phyloP scores from a whole-genome alignment of 352 stramenopile species.

The Globisporangium paddicum region DNA sequence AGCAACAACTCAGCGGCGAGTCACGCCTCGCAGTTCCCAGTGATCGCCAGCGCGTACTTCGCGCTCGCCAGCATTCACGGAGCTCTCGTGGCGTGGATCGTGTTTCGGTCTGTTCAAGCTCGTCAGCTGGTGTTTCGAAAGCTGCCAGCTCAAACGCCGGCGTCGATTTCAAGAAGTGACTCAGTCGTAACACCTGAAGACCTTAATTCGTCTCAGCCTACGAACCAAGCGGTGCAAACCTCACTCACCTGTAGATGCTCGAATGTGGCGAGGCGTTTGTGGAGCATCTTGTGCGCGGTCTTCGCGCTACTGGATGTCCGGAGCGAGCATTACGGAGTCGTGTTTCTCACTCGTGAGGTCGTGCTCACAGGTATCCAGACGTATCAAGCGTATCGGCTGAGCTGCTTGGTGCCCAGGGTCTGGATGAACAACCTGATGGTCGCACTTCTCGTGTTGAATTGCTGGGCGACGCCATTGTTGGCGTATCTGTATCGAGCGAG shows the following conservation, averaged over 20 bases:
- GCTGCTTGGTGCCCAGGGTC: slow-evolving; percentile 8
- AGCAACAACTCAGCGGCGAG: slow-evolving; percentile 2
- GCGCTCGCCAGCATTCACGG: slow-evolving; percentile 2
- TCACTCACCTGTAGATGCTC: no score
- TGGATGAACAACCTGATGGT: slow-evolving; percentile 23
- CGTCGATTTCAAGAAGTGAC: background rate
- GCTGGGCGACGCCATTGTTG: slow-evolving; percentile 21
- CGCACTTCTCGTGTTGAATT: slow-evolving; percentile 16
- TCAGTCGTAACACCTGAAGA: background rate
- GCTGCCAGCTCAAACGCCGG: no score
- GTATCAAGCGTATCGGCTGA: slow-evolving; percentile 15
- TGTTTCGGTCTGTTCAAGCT: slow-evolving; percentile 4
- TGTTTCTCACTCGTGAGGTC: background rate
- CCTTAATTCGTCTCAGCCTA: no score
- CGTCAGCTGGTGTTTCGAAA: slow-evolving; percentile 7
- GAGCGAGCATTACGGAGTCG: background rate
- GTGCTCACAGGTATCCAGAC: background rate
- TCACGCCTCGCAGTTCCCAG: background rate
- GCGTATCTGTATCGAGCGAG: background rate
- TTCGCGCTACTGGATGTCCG: background rate
- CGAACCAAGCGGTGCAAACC: no score
- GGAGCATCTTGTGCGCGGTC: background rate
- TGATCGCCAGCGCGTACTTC: slow-evolving; percentile 8
- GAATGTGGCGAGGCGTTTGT: no score
- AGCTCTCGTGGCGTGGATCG: background rate